These are phyloP conservation scores for Solanum arcanum DNA, from an alignment of 257 asterid species.

Conservation along the genomic window DNA sequence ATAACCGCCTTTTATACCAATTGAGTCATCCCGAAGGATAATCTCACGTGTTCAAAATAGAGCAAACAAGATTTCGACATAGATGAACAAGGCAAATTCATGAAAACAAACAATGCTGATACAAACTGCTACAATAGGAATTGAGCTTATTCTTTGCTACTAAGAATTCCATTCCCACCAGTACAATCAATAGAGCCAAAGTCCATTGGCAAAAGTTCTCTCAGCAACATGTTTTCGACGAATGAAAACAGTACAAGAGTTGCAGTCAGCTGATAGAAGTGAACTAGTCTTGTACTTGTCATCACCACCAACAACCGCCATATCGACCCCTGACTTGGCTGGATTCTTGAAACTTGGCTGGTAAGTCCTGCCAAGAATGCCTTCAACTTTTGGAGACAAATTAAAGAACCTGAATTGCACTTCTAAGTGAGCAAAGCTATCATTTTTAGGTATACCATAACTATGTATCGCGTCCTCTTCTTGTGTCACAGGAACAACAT, in stretches of 20 bases:
- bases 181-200: too few relatives aligned
- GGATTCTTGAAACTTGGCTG: constrained; percentile 10
- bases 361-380: constrained; percentile 14
- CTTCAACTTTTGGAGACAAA: constrained; percentile 10
- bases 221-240: neutral
- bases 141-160: neutral
- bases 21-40: neutral
- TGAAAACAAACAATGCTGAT: neutral
- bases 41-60: neutral
- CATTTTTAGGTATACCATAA: neutral
- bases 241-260: neutral
- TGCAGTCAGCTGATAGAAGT: constrained; percentile 3
- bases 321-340: constrained; percentile 9
- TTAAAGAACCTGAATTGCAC: constrained; percentile 5
- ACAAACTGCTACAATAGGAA: neutral
- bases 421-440: constrained; percentile 11
- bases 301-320: constrained; percentile 10
- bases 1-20: neutral
- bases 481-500: constrained; percentile 14
- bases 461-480: constrained; percentile 4
- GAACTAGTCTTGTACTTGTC: constrained; percentile 7
- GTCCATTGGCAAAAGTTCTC: neutral
- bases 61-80: neutral
- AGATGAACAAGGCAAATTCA: neutral
- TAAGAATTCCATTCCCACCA: too few relatives aligned